Evolutionary conservation across 108 stramenopile genomes (phyloP).

Genomic region (Stephanodiscus minutulus): DNA sequence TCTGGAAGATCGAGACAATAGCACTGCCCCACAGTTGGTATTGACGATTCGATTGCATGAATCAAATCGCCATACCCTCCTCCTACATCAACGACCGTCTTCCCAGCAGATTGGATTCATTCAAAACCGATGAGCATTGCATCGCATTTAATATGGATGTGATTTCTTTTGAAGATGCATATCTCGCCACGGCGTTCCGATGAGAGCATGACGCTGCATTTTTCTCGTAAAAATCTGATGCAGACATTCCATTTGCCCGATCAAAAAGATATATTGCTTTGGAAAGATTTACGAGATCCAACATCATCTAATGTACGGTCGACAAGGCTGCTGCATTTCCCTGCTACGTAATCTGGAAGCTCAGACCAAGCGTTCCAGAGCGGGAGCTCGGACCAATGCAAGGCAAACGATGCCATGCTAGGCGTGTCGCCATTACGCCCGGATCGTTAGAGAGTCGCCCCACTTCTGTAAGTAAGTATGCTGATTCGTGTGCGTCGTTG

Average conservation of each 20-base stretch:
- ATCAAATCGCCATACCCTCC: slow-evolving; percentile 49
- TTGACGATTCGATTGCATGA: slow-evolving; percentile 19
- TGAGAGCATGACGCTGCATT: slow-evolving; percentile 30
- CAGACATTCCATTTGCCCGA: slow-evolving; percentile 41
- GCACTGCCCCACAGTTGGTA: slow-evolving; percentile 23
- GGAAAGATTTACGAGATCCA: background rate
- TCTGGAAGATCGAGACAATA: slow-evolving; percentile 47
- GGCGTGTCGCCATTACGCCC: background rate
- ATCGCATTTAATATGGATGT: slow-evolving; percentile 32
- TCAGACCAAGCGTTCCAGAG: slow-evolving; percentile 52
- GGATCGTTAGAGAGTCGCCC: slow-evolving; percentile 26
- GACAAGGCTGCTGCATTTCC: slow-evolving; percentile 5
- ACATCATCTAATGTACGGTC: background rate
- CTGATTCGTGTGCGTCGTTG: slow-evolving; percentile 6
- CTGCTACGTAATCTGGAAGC: slow-evolving; percentile 38
- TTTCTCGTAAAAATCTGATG: slow-evolving; percentile 40
- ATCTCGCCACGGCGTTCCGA: slow-evolving; percentile 43
- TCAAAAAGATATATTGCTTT: slow-evolving; percentile 30
- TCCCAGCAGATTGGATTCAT: slow-evolving; percentile 24
- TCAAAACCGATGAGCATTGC: slow-evolving; percentile 18
- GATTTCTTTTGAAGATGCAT: slow-evolving; percentile 47
- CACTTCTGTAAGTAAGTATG: slow-evolving; percentile 32
- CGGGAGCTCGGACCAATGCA: slow-evolving; percentile 41
- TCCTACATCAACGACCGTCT: slow-evolving; percentile 46
- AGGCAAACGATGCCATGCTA: slow-evolving; percentile 37